Evolutionary conservation across 2,329 filamentous ascomycete genomes (phyloP).

Genomic region (Chrysoporthe cubensis): DNA sequence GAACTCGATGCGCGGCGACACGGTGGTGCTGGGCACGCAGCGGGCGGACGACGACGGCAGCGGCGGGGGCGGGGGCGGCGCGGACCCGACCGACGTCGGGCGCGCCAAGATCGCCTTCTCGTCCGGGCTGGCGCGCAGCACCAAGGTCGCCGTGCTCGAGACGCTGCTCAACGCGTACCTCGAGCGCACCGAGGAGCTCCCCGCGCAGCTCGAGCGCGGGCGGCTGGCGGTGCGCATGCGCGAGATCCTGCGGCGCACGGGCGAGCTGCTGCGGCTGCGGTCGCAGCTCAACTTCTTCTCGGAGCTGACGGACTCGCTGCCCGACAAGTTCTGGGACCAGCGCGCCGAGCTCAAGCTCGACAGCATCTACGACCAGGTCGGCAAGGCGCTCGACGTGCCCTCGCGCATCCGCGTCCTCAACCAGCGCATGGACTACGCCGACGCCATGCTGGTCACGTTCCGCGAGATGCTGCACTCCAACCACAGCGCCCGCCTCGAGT

Average conservation of each 20-base stretch:
- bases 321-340: constrained; percentile 96
- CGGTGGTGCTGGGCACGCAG: constrained; percentile 85
- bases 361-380: constrained; percentile 93
- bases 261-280: constrained; percentile 84
- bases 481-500: constrained; percentile 85
- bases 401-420: constrained; percentile 90
- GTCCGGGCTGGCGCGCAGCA: constrained; percentile 87
- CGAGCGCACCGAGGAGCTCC: constrained; percentile 81
- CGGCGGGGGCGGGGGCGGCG: no score
- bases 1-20: constrained; percentile 82
- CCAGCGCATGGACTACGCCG: constrained; percentile 97
- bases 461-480: constrained; percentile 89
- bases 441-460: constrained; percentile 89
- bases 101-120: constrained; percentile 92
- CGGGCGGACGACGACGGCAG: constrained; percentile 36
- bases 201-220: constrained; percentile 69
- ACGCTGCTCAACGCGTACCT: constrained; percentile 82
- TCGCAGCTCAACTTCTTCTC: constrained; percentile 96
- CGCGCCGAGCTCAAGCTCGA: constrained; percentile 87
- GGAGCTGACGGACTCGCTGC: constrained; percentile 91
- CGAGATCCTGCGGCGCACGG: constrained; percentile 91
- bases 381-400: constrained; percentile 85
- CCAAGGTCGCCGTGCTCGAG: constrained; percentile 92
- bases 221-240: constrained; percentile 55
- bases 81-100: constrained; percentile 52